These are phyloP conservation scores for Leccinellum luteum DNA, from an alignment of 768 basidiomycete genomes.

Conservation along the genomic window DNA sequence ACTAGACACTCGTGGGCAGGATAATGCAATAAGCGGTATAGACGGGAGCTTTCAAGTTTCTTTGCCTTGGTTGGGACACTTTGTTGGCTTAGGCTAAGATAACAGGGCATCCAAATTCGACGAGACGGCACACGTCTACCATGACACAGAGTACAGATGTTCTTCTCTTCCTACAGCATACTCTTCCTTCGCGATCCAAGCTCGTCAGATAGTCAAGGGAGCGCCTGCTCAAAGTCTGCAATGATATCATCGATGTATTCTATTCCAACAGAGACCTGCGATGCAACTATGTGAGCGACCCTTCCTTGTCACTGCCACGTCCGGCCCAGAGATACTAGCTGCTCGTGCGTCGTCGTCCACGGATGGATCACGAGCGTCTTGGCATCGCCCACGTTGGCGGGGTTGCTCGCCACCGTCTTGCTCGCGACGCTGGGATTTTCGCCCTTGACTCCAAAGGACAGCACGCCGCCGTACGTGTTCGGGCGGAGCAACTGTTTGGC, in stretches of 20 bases:
- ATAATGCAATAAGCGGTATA: no score
- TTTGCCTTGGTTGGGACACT: no score
- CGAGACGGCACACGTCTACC: no score
- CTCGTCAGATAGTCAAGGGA: constrained; percentile 16
- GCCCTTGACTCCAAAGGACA: constrained; percentile 76
- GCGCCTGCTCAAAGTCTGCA: constrained; percentile 43
- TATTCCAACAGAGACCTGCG: constrained; percentile 44
- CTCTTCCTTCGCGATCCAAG: not conserved
- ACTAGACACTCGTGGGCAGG: no score
- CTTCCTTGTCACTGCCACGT: no score
- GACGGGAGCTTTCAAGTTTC: no score
- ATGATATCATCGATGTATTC: constrained; percentile 46
- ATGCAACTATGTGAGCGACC: not conserved
- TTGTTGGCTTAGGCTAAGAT: no score
- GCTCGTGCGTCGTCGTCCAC: constrained; percentile 57
- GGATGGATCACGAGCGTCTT: constrained; percentile 66
- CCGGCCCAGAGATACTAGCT: constrained; percentile 31
- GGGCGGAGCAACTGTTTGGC: constrained; percentile 57
- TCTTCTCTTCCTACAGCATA: not conserved
- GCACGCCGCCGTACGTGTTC: constrained; percentile 62
- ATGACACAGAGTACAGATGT: not conserved
- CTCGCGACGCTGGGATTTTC: constrained; percentile 44
- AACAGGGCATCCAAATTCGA: no score
- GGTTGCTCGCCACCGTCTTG: constrained; percentile 65
- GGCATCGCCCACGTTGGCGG: constrained; percentile 70